Evolutionary conservation across 2,329 filamentous ascomycete genomes (phyloP).

Genomic region (Beauveria varroae): DNA sequence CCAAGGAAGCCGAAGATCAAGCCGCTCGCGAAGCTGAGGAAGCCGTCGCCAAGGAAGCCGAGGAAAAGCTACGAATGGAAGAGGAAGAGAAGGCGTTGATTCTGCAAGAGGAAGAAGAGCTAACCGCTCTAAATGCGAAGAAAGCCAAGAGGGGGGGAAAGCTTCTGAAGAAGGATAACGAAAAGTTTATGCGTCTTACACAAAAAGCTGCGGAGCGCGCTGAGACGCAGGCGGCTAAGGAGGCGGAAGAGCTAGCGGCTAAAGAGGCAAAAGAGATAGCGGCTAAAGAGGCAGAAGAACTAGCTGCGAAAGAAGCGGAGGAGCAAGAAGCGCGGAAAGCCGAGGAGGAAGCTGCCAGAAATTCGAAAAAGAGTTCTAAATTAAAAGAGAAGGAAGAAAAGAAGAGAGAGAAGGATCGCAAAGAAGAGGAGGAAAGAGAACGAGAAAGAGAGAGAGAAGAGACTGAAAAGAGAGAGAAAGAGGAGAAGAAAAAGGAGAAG

Average conservation of each 20-base stretch:
- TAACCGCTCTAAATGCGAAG: constrained; percentile 36
- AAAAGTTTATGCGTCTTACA: constrained; percentile 21
- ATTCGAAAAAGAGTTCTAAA: constrained; percentile 25
- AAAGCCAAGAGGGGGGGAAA: constrained; percentile 41
- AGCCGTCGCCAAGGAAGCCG: constrained; percentile 16
- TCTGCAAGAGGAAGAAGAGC: constrained; percentile 28
- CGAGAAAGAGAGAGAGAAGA: constrained; percentile 16
- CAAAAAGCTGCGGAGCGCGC: constrained; percentile 16
- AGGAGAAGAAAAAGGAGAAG: constrained; percentile 19
- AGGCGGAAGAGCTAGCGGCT: constrained; percentile 18
- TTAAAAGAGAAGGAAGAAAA: constrained; percentile 32
- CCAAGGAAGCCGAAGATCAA: constrained; percentile 19
- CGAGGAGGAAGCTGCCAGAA: constrained; percentile 26
- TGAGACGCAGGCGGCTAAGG: constrained; percentile 18
- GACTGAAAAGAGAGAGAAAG: constrained; percentile 26
- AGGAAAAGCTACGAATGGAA: constrained; percentile 22
- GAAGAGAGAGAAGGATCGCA: constrained; percentile 16
- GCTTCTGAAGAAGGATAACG: constrained; percentile 23
- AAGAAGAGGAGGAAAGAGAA: constrained; percentile 20
- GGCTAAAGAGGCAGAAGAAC: constrained; percentile 13
- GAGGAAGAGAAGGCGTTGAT: constrained; percentile 19
- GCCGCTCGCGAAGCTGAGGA: constrained; percentile 25
- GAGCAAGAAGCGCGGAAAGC: constrained; percentile 19
- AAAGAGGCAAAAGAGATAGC: constrained; percentile 17
- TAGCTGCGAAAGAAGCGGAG: constrained; percentile 20